Conservation (phyloP, 2,329 filamentous ascomycete genomes). For the Graphilbum sp. region DNA sequence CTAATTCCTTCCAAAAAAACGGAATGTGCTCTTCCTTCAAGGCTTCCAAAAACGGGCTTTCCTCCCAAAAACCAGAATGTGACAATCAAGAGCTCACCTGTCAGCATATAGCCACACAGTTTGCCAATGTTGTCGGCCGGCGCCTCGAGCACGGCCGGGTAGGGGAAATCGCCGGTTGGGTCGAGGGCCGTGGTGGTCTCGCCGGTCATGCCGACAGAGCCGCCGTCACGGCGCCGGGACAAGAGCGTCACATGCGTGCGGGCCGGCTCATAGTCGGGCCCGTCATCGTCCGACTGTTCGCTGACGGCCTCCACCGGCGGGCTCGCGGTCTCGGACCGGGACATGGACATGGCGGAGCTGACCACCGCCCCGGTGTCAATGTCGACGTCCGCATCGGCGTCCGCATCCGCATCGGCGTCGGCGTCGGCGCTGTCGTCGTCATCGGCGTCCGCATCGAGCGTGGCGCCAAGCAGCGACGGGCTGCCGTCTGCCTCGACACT, state of each 20-base stretch:
- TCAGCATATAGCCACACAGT: slow-evolving; percentile 12
- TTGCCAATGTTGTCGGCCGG: slow-evolving; percentile 14
- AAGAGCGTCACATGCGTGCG: slow-evolving; percentile 12
- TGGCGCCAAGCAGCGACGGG: too few relatives aligned
- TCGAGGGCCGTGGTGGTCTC: slow-evolving; percentile 17
- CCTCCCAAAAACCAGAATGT: too few relatives aligned
- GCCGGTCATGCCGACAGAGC: background rate
- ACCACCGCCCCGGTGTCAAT: too few relatives aligned
- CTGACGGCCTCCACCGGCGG: slow-evolving; percentile 27
- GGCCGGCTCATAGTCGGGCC: slow-evolving; percentile 13
- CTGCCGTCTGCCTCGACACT: too few relatives aligned
- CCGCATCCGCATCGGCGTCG: background rate
- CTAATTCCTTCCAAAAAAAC: too few relatives aligned
- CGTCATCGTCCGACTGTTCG: slow-evolving; percentile 20
- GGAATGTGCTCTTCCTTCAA: too few relatives aligned
- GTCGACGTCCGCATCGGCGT: background rate
- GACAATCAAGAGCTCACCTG: slow-evolving; percentile 10
- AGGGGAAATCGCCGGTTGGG: slow-evolving; percentile 31
- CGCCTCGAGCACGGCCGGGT: slow-evolving; percentile 14
- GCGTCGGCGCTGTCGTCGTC: background rate
- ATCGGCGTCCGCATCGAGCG: too few relatives aligned
- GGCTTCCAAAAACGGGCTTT: too few relatives aligned
- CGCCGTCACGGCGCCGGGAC: slow-evolving; percentile 2
- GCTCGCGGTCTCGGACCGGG: slow-evolving; percentile 23
- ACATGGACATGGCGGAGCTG: too few relatives aligned